These are phyloP conservation scores for Homolaphlyctis polyrhiza DNA, from an alignment of 371 early-diverging fungal genomes.

Conservation along the genomic window DNA sequence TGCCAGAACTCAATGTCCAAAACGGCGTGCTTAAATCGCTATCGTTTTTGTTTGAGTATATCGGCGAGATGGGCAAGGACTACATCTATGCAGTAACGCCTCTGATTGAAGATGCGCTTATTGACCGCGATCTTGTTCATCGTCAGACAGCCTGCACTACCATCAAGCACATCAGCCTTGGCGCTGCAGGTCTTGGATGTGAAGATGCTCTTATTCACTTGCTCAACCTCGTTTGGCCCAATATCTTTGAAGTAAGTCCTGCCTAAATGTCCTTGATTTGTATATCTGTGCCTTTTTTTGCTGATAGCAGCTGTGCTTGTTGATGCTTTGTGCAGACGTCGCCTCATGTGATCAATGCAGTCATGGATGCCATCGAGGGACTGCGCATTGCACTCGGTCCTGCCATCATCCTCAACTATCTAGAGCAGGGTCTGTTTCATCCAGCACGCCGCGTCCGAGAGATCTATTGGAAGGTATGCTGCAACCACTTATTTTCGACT, in stretches of 20 bases:
- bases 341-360: slow-evolving; percentile 95
- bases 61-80: slow-evolving; percentile 94
- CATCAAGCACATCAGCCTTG: slow-evolving; percentile 89
- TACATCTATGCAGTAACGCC: slow-evolving; percentile 92
- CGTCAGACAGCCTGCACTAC: slow-evolving; percentile 94
- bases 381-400: slow-evolving; percentile 88
- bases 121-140: slow-evolving; percentile 96
- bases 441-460: slow-evolving; percentile 94
- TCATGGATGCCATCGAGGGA: slow-evolving; percentile 95
- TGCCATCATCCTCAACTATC: slow-evolving; percentile 76
- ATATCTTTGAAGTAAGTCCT: slow-evolving; percentile 83
- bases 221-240: slow-evolving; percentile 96
- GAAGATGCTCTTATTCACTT: slow-evolving; percentile 92
- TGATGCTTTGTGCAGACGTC: slow-evolving; percentile 22
- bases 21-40: slow-evolving; percentile 95
- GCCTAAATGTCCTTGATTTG: background rate
- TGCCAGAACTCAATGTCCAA: slow-evolving; percentile 96
- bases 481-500: background rate
- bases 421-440: slow-evolving; percentile 94
- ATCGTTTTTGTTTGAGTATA: slow-evolving; percentile 95
- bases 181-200: slow-evolving; percentile 85
- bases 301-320: slow-evolving; percentile 4
- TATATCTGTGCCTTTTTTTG: background rate
- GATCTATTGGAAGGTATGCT: slow-evolving; percentile 81
- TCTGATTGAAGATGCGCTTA: slow-evolving; percentile 93